Evolutionary conservation across 2,329 filamentous ascomycete species (phyloP), one percentile per base, ranked within the genome.

Genomic region (Tolypocladium endophyticum): DNA sequence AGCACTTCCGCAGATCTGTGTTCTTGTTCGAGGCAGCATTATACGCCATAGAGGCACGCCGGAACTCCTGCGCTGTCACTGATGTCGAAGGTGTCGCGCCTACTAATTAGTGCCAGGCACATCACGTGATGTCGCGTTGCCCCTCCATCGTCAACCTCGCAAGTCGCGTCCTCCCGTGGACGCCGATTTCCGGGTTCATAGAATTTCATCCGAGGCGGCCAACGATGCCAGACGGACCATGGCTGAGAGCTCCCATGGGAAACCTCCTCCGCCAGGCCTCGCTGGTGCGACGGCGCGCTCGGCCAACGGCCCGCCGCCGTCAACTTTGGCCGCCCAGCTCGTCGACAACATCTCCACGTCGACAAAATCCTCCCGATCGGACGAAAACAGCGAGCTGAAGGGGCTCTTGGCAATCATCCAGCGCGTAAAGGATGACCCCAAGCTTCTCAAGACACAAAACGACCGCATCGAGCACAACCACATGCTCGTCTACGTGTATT

Each of bases 311-410:
- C 76, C 78, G 54, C 85, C 86, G 45, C 88, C 91, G 16, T 96
- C 92, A 20, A 95, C 92, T 12, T 81, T 96, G 68, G 91, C 92
- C 58, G 90, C 90, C 16, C 90, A 95, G 72, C 86, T 97, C 60
- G 90, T 94, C 64, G 87, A 90, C 70, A 90, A 90, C 70, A 86
- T 92, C 63, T 85, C 88, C 52, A 82, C 87, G 28, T 83, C 83
- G 56, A 80, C 82, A 57, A 81, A 80, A 62, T 84, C 82, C 53
- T 81, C 82, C 58, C 81, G 83, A 67, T 82, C 82, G 58, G 82
- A 87, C 66, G 86, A 88, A 66, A 87, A 85, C 61, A 85, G 87
- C 65, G 88, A 90, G 56, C 87, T 97, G 63, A 86, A 88, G 63
- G 85, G 87, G 58, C 80, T 97, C 3, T 81, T 85, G 62, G 72